Evolutionary conservation across 2,329 filamentous ascomycete species (phyloP), one percentile per base, ranked within the genome.

Genomic region (Ophiostoma angusticollis): DNA sequence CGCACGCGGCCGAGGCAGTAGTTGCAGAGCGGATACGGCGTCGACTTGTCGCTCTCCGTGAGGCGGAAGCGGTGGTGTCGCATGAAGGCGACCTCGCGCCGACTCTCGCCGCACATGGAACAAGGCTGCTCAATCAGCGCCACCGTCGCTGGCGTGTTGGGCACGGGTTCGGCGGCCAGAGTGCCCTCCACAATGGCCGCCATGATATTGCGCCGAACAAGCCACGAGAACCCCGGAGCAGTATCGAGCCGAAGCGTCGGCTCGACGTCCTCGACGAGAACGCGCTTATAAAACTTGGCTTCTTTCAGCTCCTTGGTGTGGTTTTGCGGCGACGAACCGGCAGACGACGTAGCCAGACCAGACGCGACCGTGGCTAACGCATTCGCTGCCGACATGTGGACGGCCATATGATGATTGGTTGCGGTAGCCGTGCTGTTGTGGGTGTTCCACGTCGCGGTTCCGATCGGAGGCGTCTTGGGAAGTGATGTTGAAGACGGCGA

Each of bases 211-310:
- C 91, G 78, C 32, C 89, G 80, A 35, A 84, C 86, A 33, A 98
- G 71, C 85, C 91, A 98, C 1, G 86, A 95, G 21, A 98, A 72
- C 0, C 87, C 84, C 0, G 91, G 91, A 0, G 91, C 87, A 3
- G 77, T 72, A 56, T 98, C 91, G 4, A 98, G 72, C 30, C 91
- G 78, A 9, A 98, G 64, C 0, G 91, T 94, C 1, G 91, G 91
- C 55, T 98, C 91, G 41, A 98, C 84, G 53, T 98, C 91, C 57
- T 98, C 91, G 16, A 75, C 70, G 19, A 96, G 60, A 6, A 78
- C 79, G 33, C 91, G 78, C 63, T 96, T 96, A 64, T 89, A 98
- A 55, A 96, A 98, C 47, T 82, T 84, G 21, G 82, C 84, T 41
- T 96, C 91, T 54, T 91, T 93, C 29, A 98, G 63, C 27, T 43